Percentiles rank a stretch among this genome's conserved stretches.
These are phyloP conservation scores for Sugiyamaella qingdaonensis DNA, from an alignment of 805 yeast species.

Conservation along the genomic window DNA sequence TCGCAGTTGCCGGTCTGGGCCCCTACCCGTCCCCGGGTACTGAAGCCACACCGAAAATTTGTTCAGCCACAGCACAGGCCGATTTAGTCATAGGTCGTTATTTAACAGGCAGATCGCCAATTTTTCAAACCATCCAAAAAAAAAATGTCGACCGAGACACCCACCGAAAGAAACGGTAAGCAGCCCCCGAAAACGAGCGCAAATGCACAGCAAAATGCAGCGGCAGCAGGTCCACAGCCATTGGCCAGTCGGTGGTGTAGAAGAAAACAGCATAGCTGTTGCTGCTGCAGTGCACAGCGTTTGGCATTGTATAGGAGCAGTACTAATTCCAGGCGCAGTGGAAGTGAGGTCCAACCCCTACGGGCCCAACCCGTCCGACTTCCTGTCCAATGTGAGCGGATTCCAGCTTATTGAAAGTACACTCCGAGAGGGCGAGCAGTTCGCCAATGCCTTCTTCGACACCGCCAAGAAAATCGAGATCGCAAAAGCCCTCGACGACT, in stretches of 20 bases:
- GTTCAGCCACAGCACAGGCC: background rate
- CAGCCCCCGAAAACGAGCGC: background rate
- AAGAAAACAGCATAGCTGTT: too few species aligned
- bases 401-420: conserved; percentile 95
- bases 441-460: conserved; percentile 92
- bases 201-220: too few species aligned
- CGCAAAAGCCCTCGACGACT: conserved; percentile 94
- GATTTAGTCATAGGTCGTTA: background rate
- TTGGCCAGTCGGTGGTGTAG: too few species aligned
- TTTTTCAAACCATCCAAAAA: background rate
- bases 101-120: conserved; percentile 2
- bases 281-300: too few species aligned
- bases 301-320: too few species aligned
- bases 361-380: conserved; percentile 94
- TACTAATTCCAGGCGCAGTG: background rate
- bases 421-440: conserved; percentile 97
- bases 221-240: too few species aligned
- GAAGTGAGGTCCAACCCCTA: conserved; percentile 60
- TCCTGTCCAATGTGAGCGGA: conserved; percentile 77
- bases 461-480: conserved; percentile 95
- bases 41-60: background rate
- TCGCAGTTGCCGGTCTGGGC: too few species aligned
- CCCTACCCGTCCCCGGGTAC: background rate
- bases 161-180: conserved; percentile 7
- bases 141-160: conserved; percentile 3